Base-by-base conservation (phyloP, 2,329 filamentous ascomycete genomes). In the Neocatenulostroma microsporum region DNA sequence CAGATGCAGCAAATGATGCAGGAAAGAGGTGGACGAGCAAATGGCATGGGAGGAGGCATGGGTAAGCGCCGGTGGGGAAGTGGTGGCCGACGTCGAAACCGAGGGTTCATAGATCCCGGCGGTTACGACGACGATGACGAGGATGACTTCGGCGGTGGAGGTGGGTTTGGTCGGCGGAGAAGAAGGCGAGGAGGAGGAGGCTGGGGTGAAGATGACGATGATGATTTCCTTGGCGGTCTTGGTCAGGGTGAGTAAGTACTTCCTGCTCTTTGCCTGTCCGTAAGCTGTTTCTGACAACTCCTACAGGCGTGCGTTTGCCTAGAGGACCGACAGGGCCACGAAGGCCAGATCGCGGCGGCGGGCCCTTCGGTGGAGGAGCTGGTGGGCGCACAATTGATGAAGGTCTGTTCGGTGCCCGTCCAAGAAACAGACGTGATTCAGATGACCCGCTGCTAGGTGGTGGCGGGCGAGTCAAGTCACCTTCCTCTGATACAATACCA, bases 41-140 rank as follows among this genome's bases (percentile, higher is more conserved):
- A 21, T 33, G 21, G 18, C 18, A 29, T 41, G 29, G 32, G 30
- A 24, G 20, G 27, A 15, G 39, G 40, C 13, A 38, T 45, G 32
- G 42, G 39, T 14, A 8, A n/a, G 9, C 23, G 23, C 23, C 23
- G 23, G 8, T 24, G 9, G 24, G 23, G 34, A 29, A 20, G 34
- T 25, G 32, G 32, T 7, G 8, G 20, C 14, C n/a, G 20, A 26
- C 23, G 23, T 24, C 23, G 23, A n/a, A 8, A 8, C n/a, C 23
- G 23, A 24, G n/a, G 23, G 9, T n/a, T 8, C 9, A 24, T 24
- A 42, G 35, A 50, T 42, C 31, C 47, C 47, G 18, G 48, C 40
- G 13, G 46, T 46, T 1, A 45, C 44, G 14, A 39, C 46, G 23
- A 50, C 36, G 2, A 45, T 44, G 3, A 32, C 27, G 20, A 48